Evolutionary conservation across 2,329 filamentous ascomycete species (phyloP), one percentile per base, ranked within the genome.

Genomic region (Exserohilum turcica): DNA sequence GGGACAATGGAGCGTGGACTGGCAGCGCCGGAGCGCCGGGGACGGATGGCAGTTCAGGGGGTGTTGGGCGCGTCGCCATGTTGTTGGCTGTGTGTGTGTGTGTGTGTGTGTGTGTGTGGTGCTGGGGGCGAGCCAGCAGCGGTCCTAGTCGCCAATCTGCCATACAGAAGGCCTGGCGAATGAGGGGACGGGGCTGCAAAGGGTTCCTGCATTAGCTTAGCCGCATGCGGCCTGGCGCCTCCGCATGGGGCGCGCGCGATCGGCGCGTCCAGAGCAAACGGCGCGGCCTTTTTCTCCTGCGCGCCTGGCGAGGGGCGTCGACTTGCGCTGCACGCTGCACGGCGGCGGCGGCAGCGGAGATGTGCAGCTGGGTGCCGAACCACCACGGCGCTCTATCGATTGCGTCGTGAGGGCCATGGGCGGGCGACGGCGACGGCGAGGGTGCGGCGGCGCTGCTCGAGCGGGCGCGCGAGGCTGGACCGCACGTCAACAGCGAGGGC

Each of bases 121-220:
- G 57, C 56, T 54, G 57, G 49, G 50, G 55, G 49, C 39, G 43
- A 43, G 51, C 39, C 35, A 47, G 48, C 28, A 33, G 10, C n/a
- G 27, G 43, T 52, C 59, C 61, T 54, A 57, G 63, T 46, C 46
- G 57, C 31, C 57, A 55, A 64, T 67, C 61, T 59, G 45, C 28
- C 29, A 24, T 19, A 45, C 36, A 48, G 43, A 43, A n/a, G 27
- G 31, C n/a, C 27, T 38, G 49, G 43, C 67, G 61, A 68, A 70
- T 68, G 49, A 62, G 13, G 36, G 24, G n/a, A 8, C 13, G 13
- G 37, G 12, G 29, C 35, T 35, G 4, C 29, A 45, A 35, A 53
- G 51, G 50, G 64, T 67, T 63, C 64, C 64, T 67, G 64, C 64
- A 56, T 55, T 60, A 64, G 57, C 35, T 40, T 8, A 6, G 10